These are phyloP conservation scores for Saccharomycopsis vini DNA, from an alignment of 805 yeast species.

Conservation along the genomic window DNA sequence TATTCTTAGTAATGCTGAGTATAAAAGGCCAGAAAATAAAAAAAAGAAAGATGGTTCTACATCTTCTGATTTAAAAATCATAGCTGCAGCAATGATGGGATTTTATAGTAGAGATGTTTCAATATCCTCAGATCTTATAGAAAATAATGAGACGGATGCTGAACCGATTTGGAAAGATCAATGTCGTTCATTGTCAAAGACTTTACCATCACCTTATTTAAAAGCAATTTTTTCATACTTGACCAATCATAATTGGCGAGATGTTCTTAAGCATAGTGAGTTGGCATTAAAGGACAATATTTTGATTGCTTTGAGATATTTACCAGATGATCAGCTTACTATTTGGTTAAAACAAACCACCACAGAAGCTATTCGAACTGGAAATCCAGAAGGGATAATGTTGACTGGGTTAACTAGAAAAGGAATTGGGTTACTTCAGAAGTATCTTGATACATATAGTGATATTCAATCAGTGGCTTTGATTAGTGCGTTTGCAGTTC, in stretches of 20 bases:
- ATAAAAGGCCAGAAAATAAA: not conserved
- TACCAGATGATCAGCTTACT: conserved; percentile 71
- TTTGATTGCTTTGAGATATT: conserved; percentile 82
- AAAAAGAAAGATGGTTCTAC: conserved; percentile 1
- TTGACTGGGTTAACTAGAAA: conserved; percentile 86
- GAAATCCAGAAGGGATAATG: conserved; percentile 86
- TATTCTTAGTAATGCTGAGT: conserved; percentile 41
- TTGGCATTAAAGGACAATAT: conserved; percentile 80
- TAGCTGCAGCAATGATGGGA: conserved; percentile 92
- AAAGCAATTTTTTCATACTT: conserved; percentile 89
- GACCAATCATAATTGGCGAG: conserved; percentile 95
- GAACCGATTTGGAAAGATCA: conserved; percentile 90
- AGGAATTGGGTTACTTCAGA: conserved; percentile 73
- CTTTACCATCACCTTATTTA: conserved; percentile 79
- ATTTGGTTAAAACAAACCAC: conserved; percentile 64
- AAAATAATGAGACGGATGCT: conserved; percentile 27
- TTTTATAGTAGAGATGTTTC: conserved; percentile 47
- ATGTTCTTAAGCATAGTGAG: conserved; percentile 81
- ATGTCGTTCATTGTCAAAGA: conserved; percentile 82
- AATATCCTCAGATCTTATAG: conserved; percentile 26
- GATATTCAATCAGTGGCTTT: conserved; percentile 90
- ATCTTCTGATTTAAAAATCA: conserved; percentile 29
- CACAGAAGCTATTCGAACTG: conserved; percentile 59
- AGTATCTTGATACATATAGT: conserved; percentile 78
- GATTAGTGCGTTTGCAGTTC: conserved; percentile 72